Conservation (phyloP, 371 early-diverging fungal species). For the Mortierella sp. region DNA sequence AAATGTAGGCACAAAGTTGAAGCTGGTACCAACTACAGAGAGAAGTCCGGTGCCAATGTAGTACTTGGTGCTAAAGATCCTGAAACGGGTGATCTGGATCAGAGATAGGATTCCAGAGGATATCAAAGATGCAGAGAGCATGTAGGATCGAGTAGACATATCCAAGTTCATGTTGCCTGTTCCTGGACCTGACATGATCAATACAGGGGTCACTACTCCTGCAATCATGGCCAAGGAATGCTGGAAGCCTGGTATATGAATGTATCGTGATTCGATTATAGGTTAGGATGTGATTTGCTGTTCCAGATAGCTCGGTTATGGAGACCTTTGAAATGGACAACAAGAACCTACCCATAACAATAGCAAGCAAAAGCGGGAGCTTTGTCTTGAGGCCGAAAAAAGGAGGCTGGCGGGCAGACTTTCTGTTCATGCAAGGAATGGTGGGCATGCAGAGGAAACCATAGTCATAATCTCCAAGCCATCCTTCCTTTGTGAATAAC, state of each 20-base stretch:
- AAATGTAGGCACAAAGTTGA: slow-evolving; percentile 51
- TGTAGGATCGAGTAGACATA: slow-evolving; percentile 60
- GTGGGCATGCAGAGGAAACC: slow-evolving; percentile 66
- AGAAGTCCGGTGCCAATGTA: slow-evolving; percentile 62
- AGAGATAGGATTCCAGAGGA: slow-evolving; percentile 52
- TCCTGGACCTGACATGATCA: slow-evolving; percentile 64
- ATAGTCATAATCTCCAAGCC: slow-evolving; percentile 73
- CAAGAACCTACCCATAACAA: slow-evolving; percentile 62
- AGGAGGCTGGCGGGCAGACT: slow-evolving; percentile 59
- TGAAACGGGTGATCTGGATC: slow-evolving; percentile 64
- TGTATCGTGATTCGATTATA: background rate
- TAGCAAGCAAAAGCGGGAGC: slow-evolving; percentile 65
- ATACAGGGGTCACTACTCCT: slow-evolving; percentile 64
- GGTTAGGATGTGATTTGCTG: no score
- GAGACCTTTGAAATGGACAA: background rate
- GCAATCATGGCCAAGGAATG: slow-evolving; percentile 62
- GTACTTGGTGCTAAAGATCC: slow-evolving; percentile 61
- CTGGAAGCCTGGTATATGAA: slow-evolving; percentile 25
- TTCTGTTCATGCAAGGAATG: slow-evolving; percentile 55
- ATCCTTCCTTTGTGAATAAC: slow-evolving; percentile 68
- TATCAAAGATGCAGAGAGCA: slow-evolving; percentile 67
- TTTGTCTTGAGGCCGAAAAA: slow-evolving; percentile 73
- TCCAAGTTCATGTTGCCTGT: slow-evolving; percentile 62
- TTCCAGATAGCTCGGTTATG: no score
- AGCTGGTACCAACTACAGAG: slow-evolving; percentile 47